These are phyloP conservation scores for Paulownia fortunei DNA, from an alignment of 257 asterid genomes.

Conservation along the genomic window DNA sequence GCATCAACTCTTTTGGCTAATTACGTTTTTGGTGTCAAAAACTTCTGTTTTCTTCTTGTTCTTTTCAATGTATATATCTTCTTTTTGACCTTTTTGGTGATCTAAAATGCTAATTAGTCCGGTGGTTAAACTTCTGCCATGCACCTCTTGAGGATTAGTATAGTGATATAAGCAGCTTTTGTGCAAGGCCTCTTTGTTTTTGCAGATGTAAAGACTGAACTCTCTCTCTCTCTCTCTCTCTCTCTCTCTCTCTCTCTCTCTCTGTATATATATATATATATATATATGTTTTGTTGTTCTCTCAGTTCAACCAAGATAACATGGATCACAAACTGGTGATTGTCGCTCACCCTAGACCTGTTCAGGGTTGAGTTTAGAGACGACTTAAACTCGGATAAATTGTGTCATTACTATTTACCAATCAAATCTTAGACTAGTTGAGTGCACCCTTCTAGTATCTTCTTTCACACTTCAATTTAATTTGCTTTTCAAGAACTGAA, in stretches of 20 bases:
- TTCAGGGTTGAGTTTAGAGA: background rate
- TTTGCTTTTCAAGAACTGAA: background rate
- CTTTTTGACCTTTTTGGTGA: background rate
- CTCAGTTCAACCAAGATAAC: too few species aligned
- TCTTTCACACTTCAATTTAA: background rate
- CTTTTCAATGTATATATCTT: background rate
- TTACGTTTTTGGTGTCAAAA: background rate
- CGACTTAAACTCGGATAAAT: background rate
- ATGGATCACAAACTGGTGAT: too few species aligned
- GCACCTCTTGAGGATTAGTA: background rate
- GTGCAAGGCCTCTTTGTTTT: background rate
- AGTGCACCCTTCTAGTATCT: background rate
- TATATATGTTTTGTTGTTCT: too few species aligned
- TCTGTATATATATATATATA: too few species aligned
- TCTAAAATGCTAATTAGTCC: background rate
- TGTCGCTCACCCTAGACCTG: background rate
- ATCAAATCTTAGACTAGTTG: too few species aligned
- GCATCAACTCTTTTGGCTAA: background rate
- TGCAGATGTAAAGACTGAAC: background rate
- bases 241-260: too few species aligned
- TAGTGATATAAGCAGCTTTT: background rate
- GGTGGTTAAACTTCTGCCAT: background rate
- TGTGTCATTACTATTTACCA: background rate
- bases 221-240: too few species aligned
- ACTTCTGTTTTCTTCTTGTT: background rate